phyloP scores from a whole-genome alignment of 192 early-diverging fungal genomes.

The Mortierella claussenii region DNA sequence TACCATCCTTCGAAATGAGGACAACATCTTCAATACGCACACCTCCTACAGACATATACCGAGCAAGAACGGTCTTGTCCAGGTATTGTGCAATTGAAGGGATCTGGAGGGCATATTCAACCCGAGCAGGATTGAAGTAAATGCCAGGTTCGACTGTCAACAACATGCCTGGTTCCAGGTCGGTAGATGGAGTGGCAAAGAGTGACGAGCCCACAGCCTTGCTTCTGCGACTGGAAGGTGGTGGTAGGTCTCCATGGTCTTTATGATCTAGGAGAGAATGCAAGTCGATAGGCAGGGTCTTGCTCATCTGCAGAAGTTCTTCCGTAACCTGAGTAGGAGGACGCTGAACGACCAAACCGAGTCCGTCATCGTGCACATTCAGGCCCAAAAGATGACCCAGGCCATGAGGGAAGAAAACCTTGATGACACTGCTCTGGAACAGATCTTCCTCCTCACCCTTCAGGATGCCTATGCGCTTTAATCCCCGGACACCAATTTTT shows the following conservation, averaged over 20 bases:
- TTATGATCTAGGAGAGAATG: background rate
- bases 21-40: slow-evolving; percentile 95
- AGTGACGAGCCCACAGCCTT: slow-evolving; percentile 69
- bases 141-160: slow-evolving; percentile 95
- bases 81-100: slow-evolving; percentile 69
- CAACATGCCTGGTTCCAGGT: slow-evolving; percentile 81
- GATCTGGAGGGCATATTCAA: slow-evolving; percentile 69
- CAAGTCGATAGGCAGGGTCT: slow-evolving; percentile 10
- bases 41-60: slow-evolving; percentile 86
- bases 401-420: slow-evolving; percentile 92
- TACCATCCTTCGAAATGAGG: slow-evolving; percentile 78
- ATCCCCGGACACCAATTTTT: slow-evolving; percentile 71
- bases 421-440: slow-evolving; percentile 73
- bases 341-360: slow-evolving; percentile 61
- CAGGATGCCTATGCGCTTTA: slow-evolving; percentile 78
- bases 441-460: slow-evolving; percentile 72
- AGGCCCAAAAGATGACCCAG: slow-evolving; percentile 89
- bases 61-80: slow-evolving; percentile 70
- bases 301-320: slow-evolving; percentile 1
- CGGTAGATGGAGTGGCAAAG: slow-evolving; percentile 55
- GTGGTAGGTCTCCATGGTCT: slow-evolving; percentile 3
- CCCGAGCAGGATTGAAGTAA: slow-evolving; percentile 89
- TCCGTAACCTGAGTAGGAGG: slow-evolving; percentile 53
- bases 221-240: slow-evolving; percentile 61
- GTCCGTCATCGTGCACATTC: slow-evolving; percentile 89